Conservation (phyloP, 805 yeast species). For the Ogataea henricii region DNA sequence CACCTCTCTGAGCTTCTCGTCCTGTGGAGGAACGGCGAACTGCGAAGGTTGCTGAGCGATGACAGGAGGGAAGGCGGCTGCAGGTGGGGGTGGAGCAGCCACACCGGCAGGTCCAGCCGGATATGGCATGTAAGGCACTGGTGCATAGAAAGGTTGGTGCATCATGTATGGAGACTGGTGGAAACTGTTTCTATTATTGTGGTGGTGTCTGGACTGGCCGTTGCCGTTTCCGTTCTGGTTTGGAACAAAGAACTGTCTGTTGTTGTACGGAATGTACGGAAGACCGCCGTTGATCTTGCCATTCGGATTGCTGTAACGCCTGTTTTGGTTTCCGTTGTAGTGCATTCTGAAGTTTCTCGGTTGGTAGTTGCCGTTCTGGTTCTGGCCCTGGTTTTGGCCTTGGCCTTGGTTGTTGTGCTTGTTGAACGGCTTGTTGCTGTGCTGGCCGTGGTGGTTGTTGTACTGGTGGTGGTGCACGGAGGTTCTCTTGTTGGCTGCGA, state of each 20-base stretch:
- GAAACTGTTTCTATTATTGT: conserved; percentile 21
- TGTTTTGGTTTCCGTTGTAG: conserved; percentile 20
- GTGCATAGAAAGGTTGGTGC: conserved; percentile 27
- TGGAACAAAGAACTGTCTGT: conserved; percentile 27
- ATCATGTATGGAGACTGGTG: conserved; percentile 27
- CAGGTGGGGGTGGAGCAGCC: neutral
- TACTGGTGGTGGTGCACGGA: conserved; percentile 11
- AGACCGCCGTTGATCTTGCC: conserved; percentile 23
- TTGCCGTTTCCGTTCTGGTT: conserved; percentile 24
- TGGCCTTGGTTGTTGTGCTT: conserved; percentile 13
- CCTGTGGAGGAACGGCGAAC: conserved; percentile 23
- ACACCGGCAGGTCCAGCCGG: conserved; percentile 16
- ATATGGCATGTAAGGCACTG: conserved; percentile 29
- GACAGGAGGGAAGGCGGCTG: conserved; percentile 19
- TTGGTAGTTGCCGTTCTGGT: conserved; percentile 21
- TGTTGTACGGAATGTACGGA: conserved; percentile 26
- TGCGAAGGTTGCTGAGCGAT: conserved; percentile 21
- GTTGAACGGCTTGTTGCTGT: conserved; percentile 13
- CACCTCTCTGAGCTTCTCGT: conserved; percentile 21
- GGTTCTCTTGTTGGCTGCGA: conserved; percentile 2
- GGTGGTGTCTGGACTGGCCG: conserved; percentile 20
- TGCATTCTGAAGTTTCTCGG: conserved; percentile 26
- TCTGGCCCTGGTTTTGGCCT: conserved; percentile 12
- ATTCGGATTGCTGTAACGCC: conserved; percentile 27
- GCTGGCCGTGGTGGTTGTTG: conserved; percentile 8